Conservation (phyloP, 2,329 filamentous ascomycete genomes). For the Nothomitra cinnamomea region DNA sequence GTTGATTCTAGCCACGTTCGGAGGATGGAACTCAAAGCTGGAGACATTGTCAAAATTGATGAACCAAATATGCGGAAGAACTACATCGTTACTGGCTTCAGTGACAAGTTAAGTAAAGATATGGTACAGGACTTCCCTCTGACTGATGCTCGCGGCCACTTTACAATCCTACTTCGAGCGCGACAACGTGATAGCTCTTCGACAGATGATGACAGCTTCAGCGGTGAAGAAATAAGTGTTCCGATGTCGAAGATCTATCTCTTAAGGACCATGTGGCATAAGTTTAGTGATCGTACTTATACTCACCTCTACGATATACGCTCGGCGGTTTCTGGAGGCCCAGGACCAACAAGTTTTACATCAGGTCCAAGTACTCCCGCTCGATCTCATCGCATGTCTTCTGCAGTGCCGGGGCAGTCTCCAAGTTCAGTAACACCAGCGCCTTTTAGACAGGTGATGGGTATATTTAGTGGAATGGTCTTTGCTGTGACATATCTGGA, state of each 20-base stretch:
- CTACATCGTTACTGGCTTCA: constrained; percentile 28
- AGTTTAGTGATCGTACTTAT: constrained; percentile 24
- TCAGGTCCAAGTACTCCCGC: constrained; percentile 31
- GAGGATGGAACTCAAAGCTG: constrained; percentile 25
- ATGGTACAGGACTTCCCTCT: constrained; percentile 16
- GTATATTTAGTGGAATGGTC: constrained; percentile 78
- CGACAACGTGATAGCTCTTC: constrained; percentile 24
- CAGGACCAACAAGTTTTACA: constrained; percentile 7
- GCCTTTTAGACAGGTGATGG: constrained; percentile 41
- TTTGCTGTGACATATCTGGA: constrained; percentile 67
- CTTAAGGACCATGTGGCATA: constrained; percentile 25
- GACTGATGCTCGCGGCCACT: constrained; percentile 26
- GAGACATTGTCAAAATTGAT: constrained; percentile 31
- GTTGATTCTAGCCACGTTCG: constrained; percentile 24
- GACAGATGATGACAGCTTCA: background rate
- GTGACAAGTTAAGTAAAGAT: constrained; percentile 15
- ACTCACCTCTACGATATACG: constrained; percentile 8
- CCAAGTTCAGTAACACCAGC: constrained; percentile 9
- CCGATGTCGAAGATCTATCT: constrained; percentile 27
- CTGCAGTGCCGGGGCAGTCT: background rate
- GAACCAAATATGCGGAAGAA: constrained; percentile 25
- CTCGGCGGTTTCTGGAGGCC: constrained; percentile 1
- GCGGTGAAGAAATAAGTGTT: constrained; percentile 20
- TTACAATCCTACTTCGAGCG: constrained; percentile 19
- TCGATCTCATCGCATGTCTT: constrained; percentile 25